Percentiles rank a stretch among this genome's conserved stretches.
Evolutionary conservation across 495 filamentous ascomycete species (phyloP).

Genomic region (Podospora pseudoanserina): DNA sequence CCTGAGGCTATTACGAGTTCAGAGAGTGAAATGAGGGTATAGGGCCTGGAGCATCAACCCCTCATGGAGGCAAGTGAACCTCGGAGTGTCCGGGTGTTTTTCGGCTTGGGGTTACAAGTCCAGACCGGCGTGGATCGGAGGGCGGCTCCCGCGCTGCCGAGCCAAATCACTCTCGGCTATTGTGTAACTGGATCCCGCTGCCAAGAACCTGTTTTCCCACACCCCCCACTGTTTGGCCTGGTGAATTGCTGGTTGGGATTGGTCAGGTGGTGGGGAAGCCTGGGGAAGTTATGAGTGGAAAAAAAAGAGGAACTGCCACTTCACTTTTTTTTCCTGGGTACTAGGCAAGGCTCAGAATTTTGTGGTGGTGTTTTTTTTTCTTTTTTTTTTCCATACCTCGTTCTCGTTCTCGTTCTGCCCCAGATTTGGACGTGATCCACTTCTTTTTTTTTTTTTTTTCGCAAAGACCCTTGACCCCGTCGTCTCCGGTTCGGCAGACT

Average conservation of each 20-base stretch:
- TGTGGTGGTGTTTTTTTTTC: not conserved
- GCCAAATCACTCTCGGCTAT: conserved; percentile 19
- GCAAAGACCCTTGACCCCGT: not conserved
- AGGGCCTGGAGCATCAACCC: not conserved
- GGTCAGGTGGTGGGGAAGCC: conserved; percentile 13
- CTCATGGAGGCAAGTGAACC: not conserved
- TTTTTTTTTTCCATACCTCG: not conserved
- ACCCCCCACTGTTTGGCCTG: conserved; percentile 11
- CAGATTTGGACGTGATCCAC: conserved; percentile 12
- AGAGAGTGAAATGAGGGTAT: too few relatives aligned
- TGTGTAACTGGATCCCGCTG: conserved; percentile 12
- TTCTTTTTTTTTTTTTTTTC: conserved; percentile 10
- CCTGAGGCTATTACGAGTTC: too few relatives aligned
- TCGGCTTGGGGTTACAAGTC: conserved; percentile 5
- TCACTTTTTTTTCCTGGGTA: not conserved
- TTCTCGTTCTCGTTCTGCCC: not conserved
- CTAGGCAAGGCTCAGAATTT: not conserved
- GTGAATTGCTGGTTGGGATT: conserved; percentile 20
- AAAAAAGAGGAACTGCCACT: not conserved
- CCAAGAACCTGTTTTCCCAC: conserved; percentile 2
- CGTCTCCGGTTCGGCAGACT: not conserved
- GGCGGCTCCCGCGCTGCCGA: conserved; percentile 2
- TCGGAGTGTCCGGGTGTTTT: conserved; percentile 14
- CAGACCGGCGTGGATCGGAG: conserved; percentile 1
- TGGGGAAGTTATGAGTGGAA: conserved; percentile 5